phyloP scores from a whole-genome alignment of 805 yeast species.

The Myxozyma vanderwaltii region DNA sequence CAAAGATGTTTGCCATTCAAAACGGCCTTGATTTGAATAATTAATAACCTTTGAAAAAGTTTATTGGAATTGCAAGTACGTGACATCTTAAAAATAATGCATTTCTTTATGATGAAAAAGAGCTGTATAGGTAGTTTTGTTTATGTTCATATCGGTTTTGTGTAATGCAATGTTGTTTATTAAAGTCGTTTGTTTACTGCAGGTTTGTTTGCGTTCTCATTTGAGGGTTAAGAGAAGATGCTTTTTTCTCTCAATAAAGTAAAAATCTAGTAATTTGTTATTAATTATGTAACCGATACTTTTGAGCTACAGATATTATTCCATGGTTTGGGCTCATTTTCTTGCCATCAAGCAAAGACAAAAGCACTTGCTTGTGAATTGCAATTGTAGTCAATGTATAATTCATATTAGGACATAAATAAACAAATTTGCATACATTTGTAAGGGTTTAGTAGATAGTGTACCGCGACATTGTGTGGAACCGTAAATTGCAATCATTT shows the following conservation, averaged over 20 bases:
- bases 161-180: not conserved
- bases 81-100: not conserved
- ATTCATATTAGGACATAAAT: too few species aligned
- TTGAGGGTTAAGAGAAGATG: constrained; percentile 1
- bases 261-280: not conserved
- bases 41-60: not conserved
- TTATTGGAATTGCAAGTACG: too few species aligned
- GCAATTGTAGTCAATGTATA: too few species aligned
- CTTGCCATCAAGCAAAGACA: too few species aligned
- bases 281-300: too few species aligned
- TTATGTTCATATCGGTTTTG: constrained; percentile 1
- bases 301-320: too few species aligned
- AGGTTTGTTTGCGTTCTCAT: not conserved
- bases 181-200: not conserved
- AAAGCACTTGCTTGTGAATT: too few species aligned
- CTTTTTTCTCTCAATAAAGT: not conserved
- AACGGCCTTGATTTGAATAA: constrained; percentile 45
- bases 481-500: not conserved
- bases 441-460: too few species aligned
- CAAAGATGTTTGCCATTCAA: constrained; percentile 62
- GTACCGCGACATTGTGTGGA: too few species aligned
- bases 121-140: not conserved
- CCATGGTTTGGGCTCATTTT: too few species aligned
- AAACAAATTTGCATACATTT: too few species aligned
- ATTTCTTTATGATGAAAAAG: not conserved